Percentiles rank a stretch among this genome's conserved stretches.
Evolutionary conservation across 2,329 filamentous ascomycete genomes (phyloP).

Genomic region (Ceratocystis alfenasii): DNA sequence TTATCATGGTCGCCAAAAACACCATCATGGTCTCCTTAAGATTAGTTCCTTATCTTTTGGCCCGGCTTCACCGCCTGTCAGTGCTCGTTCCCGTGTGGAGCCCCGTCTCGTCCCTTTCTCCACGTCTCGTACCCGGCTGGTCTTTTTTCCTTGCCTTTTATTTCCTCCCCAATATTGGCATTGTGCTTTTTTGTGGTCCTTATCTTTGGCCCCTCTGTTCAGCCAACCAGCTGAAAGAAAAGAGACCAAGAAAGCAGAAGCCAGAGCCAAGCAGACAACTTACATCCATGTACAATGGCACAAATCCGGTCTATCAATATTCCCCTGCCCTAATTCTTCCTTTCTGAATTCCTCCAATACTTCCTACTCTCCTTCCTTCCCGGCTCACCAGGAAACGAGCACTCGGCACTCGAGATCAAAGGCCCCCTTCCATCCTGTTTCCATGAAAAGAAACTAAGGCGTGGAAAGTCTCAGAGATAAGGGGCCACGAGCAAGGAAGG

Average conservation of each 20-base stretch:
- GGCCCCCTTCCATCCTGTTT: constrained; percentile 5
- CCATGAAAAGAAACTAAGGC: constrained; percentile 19
- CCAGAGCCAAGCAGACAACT: constrained; percentile 1
- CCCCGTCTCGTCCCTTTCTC: constrained; percentile 5
- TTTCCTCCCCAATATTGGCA: not conserved
- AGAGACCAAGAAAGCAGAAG: not conserved
- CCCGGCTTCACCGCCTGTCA: constrained; percentile 9
- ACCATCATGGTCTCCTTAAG: not conserved
- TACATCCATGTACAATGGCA: not conserved
- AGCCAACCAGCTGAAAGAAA: constrained; percentile 12
- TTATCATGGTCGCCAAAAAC: constrained; percentile 4
- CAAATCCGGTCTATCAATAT: constrained; percentile 4
- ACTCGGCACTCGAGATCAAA: not conserved
- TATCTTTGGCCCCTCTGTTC: not conserved
- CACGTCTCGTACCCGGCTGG: constrained; percentile 9
- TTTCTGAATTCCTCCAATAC: not conserved
- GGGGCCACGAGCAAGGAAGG: not conserved
- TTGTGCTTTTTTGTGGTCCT: constrained; percentile 4
- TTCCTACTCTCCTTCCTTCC: not conserved
- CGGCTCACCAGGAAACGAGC: not conserved
- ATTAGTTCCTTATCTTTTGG: not conserved
- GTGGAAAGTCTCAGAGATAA: constrained; percentile 19
- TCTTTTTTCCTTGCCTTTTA: not conserved
- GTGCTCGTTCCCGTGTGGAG: constrained; percentile 9
- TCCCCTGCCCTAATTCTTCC: not conserved